phyloP scores from a whole-genome alignment of 306 rosid species.

The Vigna angularis region DNA sequence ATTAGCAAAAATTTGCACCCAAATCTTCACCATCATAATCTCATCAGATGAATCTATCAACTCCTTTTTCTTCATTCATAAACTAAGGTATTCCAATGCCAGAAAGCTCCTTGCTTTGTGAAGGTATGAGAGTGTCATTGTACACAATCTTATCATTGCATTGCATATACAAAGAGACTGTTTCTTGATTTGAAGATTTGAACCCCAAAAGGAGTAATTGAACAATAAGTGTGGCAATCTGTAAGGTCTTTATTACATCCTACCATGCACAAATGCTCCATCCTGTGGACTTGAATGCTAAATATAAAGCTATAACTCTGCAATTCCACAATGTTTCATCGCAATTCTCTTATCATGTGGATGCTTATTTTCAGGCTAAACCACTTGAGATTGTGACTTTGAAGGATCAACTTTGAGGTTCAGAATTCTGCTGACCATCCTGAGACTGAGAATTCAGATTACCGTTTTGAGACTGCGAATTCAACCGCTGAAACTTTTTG shows the following conservation, averaged over 20 bases:
- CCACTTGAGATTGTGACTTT: slow-evolving; percentile 48
- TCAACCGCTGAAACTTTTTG: slow-evolving; percentile 45
- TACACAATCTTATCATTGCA: not conserved
- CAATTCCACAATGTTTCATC: slow-evolving; percentile 5
- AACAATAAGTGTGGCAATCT: slow-evolving; percentile 25
- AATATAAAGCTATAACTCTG: slow-evolving; percentile 15
- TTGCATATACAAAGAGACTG: not conserved
- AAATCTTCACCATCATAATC: slow-evolving; percentile 35
- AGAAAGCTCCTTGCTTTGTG: not conserved
- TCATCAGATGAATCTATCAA: slow-evolving; percentile 18
- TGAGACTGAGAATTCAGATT: slow-evolving; percentile 37
- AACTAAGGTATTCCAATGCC: not conserved
- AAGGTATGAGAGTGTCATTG: not conserved
- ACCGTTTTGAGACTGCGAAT: slow-evolving; percentile 53
- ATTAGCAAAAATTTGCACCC: slow-evolving; percentile 33
- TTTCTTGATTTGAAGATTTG: not conserved
- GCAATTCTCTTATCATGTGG: slow-evolving; percentile 18
- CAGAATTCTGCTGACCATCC: slow-evolving; percentile 42
- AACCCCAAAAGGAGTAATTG: slow-evolving; percentile 28
- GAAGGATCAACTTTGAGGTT: slow-evolving; percentile 48
- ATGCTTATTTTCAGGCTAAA: slow-evolving; percentile 38
- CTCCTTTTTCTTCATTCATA: slow-evolving; percentile 47
- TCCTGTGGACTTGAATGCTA: slow-evolving; percentile 45
- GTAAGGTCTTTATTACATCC: slow-evolving; percentile 38
- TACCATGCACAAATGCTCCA: slow-evolving; percentile 55